Conservation (phyloP, 345 rosid genomes). For the Eucalyptus curtisii region DNA sequence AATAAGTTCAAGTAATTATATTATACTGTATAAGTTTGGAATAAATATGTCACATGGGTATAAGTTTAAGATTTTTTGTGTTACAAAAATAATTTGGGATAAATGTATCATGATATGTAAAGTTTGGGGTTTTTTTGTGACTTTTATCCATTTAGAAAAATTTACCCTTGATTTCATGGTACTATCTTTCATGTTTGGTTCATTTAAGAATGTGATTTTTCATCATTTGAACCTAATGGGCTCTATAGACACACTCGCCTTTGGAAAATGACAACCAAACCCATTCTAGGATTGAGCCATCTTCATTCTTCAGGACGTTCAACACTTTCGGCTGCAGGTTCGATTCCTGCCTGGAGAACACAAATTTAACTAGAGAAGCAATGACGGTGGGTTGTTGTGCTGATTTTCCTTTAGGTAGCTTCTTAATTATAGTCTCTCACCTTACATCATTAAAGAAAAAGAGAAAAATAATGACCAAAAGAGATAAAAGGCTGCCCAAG, state of each 20-base stretch:
- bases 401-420: fast-evolving
- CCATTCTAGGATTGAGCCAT: not conserved
- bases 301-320: too few relatives aligned
- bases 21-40: fast-evolving
- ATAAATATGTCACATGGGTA: too few relatives aligned
- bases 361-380: not conserved
- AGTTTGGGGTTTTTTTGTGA: too few relatives aligned
- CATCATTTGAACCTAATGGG: not conserved
- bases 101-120: fast-evolving
- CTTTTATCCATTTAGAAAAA: too few relatives aligned
- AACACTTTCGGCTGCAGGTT: not conserved
- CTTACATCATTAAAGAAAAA: too few relatives aligned
- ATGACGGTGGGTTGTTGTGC: fast-evolving
- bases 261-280: not conserved
- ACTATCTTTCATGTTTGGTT: not conserved
- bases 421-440: not conserved
- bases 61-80: too few relatives aligned
- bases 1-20: too few relatives aligned
- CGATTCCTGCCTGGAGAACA: not conserved
- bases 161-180: not conserved
- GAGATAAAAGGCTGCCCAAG: not conserved
- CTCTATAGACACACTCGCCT: not conserved
- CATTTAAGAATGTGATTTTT: not conserved
- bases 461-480: not conserved
- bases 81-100: too few relatives aligned